Evolutionary conservation across 306 rosid genomes (phyloP).

Genomic region (Arachis stenosperma): DNA sequence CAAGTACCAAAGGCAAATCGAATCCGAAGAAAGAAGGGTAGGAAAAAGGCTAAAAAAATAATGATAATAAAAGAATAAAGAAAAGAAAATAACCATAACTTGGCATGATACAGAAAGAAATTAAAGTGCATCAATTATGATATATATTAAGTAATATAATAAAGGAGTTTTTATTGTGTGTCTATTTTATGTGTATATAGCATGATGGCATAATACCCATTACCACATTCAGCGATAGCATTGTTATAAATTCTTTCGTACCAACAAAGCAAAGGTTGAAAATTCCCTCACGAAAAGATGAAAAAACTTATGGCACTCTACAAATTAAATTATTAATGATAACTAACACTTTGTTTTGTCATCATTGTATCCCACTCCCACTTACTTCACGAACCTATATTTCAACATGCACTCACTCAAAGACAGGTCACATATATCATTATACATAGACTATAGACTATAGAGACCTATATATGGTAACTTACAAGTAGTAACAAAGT

Average conservation of each 20-base stretch:
- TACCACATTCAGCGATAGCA: slow-evolving; percentile 20
- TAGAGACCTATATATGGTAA: neutral
- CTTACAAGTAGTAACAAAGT: neutral
- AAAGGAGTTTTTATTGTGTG: neutral
- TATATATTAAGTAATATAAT: too few species aligned
- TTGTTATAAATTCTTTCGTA: slow-evolving; percentile 42
- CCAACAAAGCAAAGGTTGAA: slow-evolving; percentile 59
- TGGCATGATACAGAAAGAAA: slow-evolving; percentile 37
- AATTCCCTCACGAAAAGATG: slow-evolving; percentile 27
- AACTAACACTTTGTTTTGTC: slow-evolving; percentile 18
- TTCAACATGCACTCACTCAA: slow-evolving; percentile 19
- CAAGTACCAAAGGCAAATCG: slow-evolving; percentile 56
- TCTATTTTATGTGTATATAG: slow-evolving; percentile 30
- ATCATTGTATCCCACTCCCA: slow-evolving; percentile 58
- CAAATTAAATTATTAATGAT: slow-evolving; percentile 23
- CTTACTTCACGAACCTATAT: neutral
- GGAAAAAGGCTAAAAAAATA: neutral
- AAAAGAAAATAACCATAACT: neutral
- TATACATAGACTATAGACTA: neutral
- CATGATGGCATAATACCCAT: slow-evolving; percentile 18
- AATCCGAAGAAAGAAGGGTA: slow-evolving; percentile 58
- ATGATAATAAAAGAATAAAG: neutral
- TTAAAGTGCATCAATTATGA: too few species aligned
- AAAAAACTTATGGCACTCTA: slow-evolving; percentile 24
- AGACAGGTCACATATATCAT: slow-evolving; percentile 15